Percentiles rank a stretch among this genome's conserved stretches.
Evolutionary conservation across 2,329 filamentous ascomycete species (phyloP).

Genomic region (Fusarium pseudocircinatum): DNA sequence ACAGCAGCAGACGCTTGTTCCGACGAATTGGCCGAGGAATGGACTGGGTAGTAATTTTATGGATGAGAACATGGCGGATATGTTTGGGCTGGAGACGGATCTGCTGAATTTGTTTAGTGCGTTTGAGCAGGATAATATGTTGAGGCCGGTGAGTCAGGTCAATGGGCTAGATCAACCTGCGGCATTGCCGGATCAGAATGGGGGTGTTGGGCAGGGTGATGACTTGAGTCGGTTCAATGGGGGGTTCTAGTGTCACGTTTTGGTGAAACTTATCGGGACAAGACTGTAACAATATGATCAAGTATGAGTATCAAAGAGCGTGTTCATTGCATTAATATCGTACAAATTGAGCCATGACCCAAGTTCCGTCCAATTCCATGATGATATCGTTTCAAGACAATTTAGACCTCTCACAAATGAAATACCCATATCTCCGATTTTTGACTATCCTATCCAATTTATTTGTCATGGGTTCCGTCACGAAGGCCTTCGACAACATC

Average conservation of each 20-base stretch:
- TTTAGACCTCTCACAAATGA: too few relatives aligned
- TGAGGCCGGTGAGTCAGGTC: not conserved
- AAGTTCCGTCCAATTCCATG: not conserved
- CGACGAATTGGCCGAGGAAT: not conserved
- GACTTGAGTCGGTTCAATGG: not conserved
- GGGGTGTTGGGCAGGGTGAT: not conserved
- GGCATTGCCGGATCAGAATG: not conserved
- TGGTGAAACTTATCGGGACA: not conserved
- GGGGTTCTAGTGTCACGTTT: not conserved
- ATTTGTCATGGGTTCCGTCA: not conserved
- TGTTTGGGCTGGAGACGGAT: conserved; percentile 11
- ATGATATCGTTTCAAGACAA: not conserved
- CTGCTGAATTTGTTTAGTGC: conserved; percentile 9
- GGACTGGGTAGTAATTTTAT: not conserved
- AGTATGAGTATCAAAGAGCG: not conserved
- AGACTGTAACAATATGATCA: not conserved
- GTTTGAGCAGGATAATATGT: conserved; percentile 7
- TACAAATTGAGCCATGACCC: not conserved
- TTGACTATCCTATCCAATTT: not conserved
- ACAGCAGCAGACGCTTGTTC: not conserved
- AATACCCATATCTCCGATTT: not conserved
- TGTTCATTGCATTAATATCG: not conserved
- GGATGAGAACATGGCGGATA: not conserved
- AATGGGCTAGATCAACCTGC: not conserved
- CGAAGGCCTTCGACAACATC: not conserved